Percentiles rank a stretch among this genome's conserved stretches.
Conservation (phyloP, 1,284 basidiomycete species). For the Puccinia polysora region DNA sequence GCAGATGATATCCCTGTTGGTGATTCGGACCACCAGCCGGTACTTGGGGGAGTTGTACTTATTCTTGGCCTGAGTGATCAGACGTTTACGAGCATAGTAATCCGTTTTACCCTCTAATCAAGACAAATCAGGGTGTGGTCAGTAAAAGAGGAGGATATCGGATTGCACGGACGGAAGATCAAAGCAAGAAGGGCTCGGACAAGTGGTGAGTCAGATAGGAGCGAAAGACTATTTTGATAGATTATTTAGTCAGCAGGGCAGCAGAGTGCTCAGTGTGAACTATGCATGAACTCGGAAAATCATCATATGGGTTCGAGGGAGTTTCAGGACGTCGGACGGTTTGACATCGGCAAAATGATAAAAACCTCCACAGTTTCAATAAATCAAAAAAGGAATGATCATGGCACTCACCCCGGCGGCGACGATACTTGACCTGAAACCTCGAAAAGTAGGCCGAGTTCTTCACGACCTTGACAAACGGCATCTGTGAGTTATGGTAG, state of each 20-base stretch:
- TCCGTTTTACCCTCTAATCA: constrained; percentile 87
- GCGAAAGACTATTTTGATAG: constrained; percentile 44
- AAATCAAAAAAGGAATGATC: not conserved
- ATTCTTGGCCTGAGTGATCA: constrained; percentile 98
- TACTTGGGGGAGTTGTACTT: constrained; percentile 99
- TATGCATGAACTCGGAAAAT: constrained; percentile 43
- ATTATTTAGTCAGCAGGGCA: constrained; percentile 17
- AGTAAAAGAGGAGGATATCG: not conserved
- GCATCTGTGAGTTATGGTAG: too few relatives aligned
- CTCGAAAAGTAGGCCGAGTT: constrained; percentile 53
- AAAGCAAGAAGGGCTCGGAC: not conserved
- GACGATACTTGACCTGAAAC: constrained; percentile 59
- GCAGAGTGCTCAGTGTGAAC: constrained; percentile 36
- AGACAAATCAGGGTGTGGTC: not conserved
- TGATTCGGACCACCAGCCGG: constrained; percentile 87
- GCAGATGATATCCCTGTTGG: constrained; percentile 36
- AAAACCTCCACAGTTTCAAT: too few relatives aligned
- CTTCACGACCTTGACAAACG: constrained; percentile 53
- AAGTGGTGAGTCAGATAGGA: constrained; percentile 35
- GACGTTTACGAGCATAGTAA: constrained; percentile 95
- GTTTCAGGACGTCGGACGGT: too few relatives aligned
- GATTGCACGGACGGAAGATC: not conserved
- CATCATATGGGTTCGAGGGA: not conserved
- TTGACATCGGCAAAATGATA: too few relatives aligned
- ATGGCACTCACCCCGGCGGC: constrained; percentile 60